Percentiles rank a stretch among this genome's conserved stretches.
Conservation (phyloP, 2,329 filamentous ascomycete species). For the Botrytis elliptica region DNA sequence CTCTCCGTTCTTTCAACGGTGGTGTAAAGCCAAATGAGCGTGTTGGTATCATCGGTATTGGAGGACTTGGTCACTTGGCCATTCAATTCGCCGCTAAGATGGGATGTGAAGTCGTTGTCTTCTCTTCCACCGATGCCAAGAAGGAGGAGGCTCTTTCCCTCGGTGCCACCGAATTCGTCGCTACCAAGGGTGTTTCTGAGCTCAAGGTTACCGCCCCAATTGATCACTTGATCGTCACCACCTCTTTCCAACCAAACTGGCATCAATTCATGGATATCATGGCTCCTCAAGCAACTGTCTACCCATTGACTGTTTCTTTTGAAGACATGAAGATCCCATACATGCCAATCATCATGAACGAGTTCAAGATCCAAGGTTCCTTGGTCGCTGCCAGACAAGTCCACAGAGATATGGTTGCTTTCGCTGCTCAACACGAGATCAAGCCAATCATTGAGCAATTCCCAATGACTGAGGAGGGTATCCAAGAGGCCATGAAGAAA, state of each 20-base stretch:
- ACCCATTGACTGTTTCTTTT: constrained; percentile 66
- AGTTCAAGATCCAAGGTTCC: constrained; percentile 36
- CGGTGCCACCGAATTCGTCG: constrained; percentile 61
- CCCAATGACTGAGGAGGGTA: constrained; percentile 51
- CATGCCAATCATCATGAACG: constrained; percentile 32
- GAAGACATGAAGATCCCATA: constrained; percentile 37
- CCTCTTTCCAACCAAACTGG: constrained; percentile 52
- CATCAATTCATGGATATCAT: constrained; percentile 61
- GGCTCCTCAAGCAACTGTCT: constrained; percentile 56
- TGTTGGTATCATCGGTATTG: constrained; percentile 52
- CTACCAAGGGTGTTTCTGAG: constrained; percentile 44
- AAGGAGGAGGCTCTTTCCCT: constrained; percentile 59
- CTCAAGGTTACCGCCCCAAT: constrained; percentile 37
- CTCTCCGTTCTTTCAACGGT: constrained; percentile 37
- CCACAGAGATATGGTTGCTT: constrained; percentile 59
- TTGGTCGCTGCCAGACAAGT: constrained; percentile 41
- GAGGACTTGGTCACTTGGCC: constrained; percentile 62
- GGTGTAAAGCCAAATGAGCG: constrained; percentile 38
- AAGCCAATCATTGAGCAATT: constrained; percentile 57
- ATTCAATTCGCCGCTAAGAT: constrained; percentile 63
- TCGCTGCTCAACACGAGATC: constrained; percentile 59
- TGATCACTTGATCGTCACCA: constrained; percentile 38
- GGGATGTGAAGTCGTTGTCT: constrained; percentile 59
- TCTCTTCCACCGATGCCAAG: constrained; percentile 60
- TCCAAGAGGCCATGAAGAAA: constrained; percentile 55